Evolutionary conservation across 208 protist genomes (phyloP), one percentile per base, ranked within the genome.

Genomic region (Leishmania mexicana): DNA sequence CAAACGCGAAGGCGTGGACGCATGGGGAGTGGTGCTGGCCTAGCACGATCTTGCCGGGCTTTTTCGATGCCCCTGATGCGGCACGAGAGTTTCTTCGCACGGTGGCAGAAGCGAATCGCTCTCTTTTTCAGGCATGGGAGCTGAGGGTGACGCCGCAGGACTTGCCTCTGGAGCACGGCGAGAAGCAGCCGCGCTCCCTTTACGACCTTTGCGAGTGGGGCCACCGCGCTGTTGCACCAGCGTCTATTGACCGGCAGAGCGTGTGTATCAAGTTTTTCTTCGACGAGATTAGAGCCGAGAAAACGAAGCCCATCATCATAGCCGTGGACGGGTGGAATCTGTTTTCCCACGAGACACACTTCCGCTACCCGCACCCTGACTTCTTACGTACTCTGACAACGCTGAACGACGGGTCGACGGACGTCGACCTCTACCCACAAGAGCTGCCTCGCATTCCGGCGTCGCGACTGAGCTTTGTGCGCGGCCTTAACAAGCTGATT

Each of bases 1-100:
- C 96, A 24, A 90, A 97, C 76, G 94, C 96, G 0, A 93, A 93
- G 75, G 54, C 78, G n/a, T 98, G 96, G 94, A 97, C 94, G 38
- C 94, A 97, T 65, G 96, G 96, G 15, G 94, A 97, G 81, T 98
- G 93, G 92, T 97, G 93, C 83, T 97, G 94, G 93, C 96, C 96
- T 19, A 97, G 93, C 79, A 97, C 93, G 8, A 93, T 97, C 60
- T 80, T 98, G 31, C 96, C 94, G 19, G 96, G 96, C 35, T 98
- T 98, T 78, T 98, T 97, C 86, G 96, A 98, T 85, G 92, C 90
- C 17, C 96, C 96, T 17, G 94, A 98, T 78, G 96, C 94, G 3
- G 90, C 89, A 45, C 88, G 94, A 6, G 88, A 86, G 68, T 94
- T 98, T 79, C 84, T 98, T 47, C 85, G 90, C 82, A 96, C 96